Conservation (phyloP, 768 basidiomycete genomes). For the Mycena vitilis region DNA sequence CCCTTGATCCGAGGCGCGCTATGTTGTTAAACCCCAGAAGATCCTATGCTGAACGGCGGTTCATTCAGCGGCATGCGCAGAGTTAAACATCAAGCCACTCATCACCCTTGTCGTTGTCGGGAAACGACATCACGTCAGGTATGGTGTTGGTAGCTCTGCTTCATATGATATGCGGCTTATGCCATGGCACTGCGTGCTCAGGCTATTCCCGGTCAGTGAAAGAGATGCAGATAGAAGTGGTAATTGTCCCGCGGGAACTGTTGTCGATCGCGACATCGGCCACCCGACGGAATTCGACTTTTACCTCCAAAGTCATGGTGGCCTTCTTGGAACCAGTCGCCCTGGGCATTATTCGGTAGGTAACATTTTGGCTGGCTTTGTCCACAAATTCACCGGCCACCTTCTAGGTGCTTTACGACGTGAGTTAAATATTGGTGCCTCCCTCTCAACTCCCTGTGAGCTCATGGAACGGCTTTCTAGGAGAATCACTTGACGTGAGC, state of each 20-base stretch:
- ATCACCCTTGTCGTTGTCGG: conserved; percentile 86
- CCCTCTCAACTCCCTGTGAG: no score
- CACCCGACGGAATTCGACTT: conserved; percentile 84
- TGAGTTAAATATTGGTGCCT: conserved; percentile 38
- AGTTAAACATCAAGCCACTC: conserved; percentile 67
- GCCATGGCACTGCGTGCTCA: neutral
- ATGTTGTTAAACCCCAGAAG: conserved; percentile 41
- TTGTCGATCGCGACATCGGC: conserved; percentile 76
- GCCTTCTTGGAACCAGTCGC: conserved; percentile 78
- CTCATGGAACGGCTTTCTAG: conserved; percentile 37
- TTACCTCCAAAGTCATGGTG: conserved; percentile 82
- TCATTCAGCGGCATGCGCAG: conserved; percentile 68
- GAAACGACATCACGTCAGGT: conserved; percentile 78
- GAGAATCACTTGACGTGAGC: conserved; percentile 71
- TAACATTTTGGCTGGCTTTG: conserved; percentile 21
- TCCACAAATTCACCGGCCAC: neutral
- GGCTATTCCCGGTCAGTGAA: conserved; percentile 58
- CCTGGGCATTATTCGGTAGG: conserved; percentile 60
- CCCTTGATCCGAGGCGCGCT: conserved; percentile 65
- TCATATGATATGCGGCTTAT: neutral
- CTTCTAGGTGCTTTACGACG: conserved; percentile 55
- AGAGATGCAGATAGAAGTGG: conserved; percentile 71
- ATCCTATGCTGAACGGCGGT: neutral
- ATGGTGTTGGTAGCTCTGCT: conserved; percentile 27
- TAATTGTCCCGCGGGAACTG: conserved; percentile 83